These are phyloP conservation scores for Aphanomyces stellatus DNA, from an alignment of 352 stramenopile species.

Conservation along the genomic window DNA sequence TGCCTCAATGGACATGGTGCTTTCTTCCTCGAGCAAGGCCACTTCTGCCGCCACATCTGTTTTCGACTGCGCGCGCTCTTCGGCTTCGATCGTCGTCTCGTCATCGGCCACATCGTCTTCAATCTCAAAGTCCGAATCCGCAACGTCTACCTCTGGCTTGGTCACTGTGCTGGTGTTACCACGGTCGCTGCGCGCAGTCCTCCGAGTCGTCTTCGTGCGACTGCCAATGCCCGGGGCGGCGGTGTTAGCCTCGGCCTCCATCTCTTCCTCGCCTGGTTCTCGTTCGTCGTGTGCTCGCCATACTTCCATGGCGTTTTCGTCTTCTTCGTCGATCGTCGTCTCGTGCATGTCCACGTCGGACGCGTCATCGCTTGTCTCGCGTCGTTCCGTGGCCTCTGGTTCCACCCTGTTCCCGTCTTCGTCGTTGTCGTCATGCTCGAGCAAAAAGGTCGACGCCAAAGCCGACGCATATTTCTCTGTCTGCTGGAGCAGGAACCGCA, in stretches of 20 bases:
- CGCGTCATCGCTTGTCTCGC: constrained; percentile 24
- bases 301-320: constrained; percentile 17
- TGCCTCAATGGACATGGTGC: constrained; percentile 88
- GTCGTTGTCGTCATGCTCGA: constrained; percentile 12
- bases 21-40: constrained; percentile 77
- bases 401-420: too few relatives aligned
- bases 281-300: constrained; percentile 28
- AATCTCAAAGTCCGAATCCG: constrained; percentile 29
- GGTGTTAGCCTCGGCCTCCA: constrained; percentile 9
- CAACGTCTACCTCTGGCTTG: constrained; percentile 20
- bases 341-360: constrained; percentile 33
- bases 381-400: constrained; percentile 12
- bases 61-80: constrained; percentile 46
- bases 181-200: too few relatives aligned
- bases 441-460: constrained; percentile 54
- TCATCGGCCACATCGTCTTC: constrained; percentile 53
- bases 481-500: constrained; percentile 93
- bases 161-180: too few relatives aligned
- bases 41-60: constrained; percentile 69
- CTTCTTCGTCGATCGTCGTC: constrained; percentile 30
- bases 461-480: constrained; percentile 94
- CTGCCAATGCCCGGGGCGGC: too few relatives aligned
- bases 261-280: constrained; percentile 58
- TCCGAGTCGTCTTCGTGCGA: too few relatives aligned
- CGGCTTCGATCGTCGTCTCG: constrained; percentile 82